Percentiles rank a stretch among this genome's conserved stretches.
phyloP scores from a whole-genome alignment of 2,329 filamentous ascomycete genomes.

The Cadophora luteo-olivacea region DNA sequence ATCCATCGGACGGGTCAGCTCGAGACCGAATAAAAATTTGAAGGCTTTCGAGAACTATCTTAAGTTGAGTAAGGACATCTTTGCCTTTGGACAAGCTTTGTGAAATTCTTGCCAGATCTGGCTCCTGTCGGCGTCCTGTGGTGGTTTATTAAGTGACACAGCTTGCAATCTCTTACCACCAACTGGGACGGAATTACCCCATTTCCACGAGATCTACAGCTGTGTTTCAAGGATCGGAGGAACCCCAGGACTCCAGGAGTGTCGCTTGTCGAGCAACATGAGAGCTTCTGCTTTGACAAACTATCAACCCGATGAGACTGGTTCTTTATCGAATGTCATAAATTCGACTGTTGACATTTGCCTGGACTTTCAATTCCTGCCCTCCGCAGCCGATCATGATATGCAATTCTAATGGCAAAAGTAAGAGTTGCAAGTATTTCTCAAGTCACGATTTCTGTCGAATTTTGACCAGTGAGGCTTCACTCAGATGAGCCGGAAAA shows the following conservation, averaged over 20 bases:
- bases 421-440: neutral
- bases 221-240: neutral
- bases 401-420: neutral
- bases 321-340: neutral
- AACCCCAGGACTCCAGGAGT: neutral
- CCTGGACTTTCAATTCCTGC: neutral
- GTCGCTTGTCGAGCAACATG: neutral
- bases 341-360: neutral
- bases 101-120: neutral
- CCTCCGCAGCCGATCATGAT: neutral
- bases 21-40: neutral
- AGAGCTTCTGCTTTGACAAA: neutral
- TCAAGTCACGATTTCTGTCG: neutral
- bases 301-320: neutral
- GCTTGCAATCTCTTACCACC: neutral
- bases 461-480: neutral
- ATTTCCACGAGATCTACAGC: neutral
- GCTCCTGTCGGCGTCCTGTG: neutral
- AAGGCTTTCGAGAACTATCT: neutral
- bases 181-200: neutral
- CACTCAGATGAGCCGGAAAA: neutral
- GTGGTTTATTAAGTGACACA: neutral
- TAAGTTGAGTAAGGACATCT: neutral
- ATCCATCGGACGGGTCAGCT: neutral
- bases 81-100: neutral